Evolutionary conservation across 129 eudicot species (phyloP), one percentile per base, ranked within the genome.

Genomic region (Deinandra increscens): DNA sequence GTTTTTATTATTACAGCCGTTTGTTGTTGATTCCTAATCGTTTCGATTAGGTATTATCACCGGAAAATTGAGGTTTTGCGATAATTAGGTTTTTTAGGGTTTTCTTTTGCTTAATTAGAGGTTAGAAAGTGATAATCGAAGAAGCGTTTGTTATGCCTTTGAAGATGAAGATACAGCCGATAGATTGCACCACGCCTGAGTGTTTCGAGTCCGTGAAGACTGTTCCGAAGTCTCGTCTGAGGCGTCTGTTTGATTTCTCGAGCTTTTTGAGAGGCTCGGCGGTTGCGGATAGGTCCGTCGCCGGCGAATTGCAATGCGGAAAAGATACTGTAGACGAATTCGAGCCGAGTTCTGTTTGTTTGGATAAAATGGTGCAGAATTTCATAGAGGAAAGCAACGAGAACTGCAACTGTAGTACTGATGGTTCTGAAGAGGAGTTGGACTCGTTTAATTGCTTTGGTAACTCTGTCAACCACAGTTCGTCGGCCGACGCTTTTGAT

Each of bases 311-410:
- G 46, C 79, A 60, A n/a, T 45, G 64, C 61, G 54, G 65, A 60
- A 82, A 66, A 36, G 86, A 71, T 8, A 63, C 67, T 10, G 59
- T 50, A 1, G 88, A 76, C 9, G 86, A 81, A 67, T 79, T 86
- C 31, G 97, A 91, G 75, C 97, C 96, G 54, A 82, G 88, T 51
- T 84, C 97, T 6, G 88, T 88, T 37, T 86, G 97, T 66, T 73
- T 91, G 60, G 88, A 81, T 9, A 88, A 84, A 48, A 84, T 88
- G 96, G 97, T 91, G 0, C 84, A 80, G 84, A 91, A 82, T 80
- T 91, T 83, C 53, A 82, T 91, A 13, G 96, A 91, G 29, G 96
- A 91, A 5, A 81, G 77, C 53, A 84, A 80, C 73, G 94, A 85
- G 15, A 87, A 68, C 76, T 22, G 49, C 29, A 7, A 54, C 44